Evolutionary conservation across 169 alveolate genomes (phyloP).

Genomic region (Plasmodium yoelii): DNA sequence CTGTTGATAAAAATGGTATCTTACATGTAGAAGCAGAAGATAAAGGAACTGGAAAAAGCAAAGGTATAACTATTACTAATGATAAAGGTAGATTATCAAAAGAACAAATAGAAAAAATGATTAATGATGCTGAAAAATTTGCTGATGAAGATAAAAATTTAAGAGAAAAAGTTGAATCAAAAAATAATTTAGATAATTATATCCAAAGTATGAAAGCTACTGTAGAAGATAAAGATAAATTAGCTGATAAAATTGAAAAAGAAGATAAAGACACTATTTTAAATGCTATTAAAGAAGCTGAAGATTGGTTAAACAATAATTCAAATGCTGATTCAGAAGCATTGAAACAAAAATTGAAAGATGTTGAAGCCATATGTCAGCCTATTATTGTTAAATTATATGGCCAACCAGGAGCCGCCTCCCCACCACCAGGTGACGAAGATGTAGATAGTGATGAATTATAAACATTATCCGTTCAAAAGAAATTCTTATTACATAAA

Average conservation of each 20-base stretch:
- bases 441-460: constrained; percentile 83
- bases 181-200: constrained; percentile 94
- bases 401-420: constrained; percentile 89
- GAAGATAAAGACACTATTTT: constrained; percentile 92
- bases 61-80: constrained; percentile 95
- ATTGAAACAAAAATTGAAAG: constrained; percentile 92
- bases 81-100: constrained; percentile 97
- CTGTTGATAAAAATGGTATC: constrained; percentile 97
- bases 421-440: constrained; percentile 84
- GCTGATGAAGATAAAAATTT: constrained; percentile 96
- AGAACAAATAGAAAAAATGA: constrained; percentile 96
- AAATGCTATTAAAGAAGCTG: constrained; percentile 93
- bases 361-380: constrained; percentile 95
- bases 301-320: constrained; percentile 93
- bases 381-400: constrained; percentile 96
- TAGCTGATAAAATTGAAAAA: constrained; percentile 92
- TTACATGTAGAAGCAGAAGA: constrained; percentile 96
- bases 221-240: constrained; percentile 94
- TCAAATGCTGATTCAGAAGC: constrained; percentile 95
- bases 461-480: background rate
- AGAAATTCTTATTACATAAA: background rate
- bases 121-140: constrained; percentile 95
- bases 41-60: constrained; percentile 94
- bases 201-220: constrained; percentile 94
- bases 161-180: constrained; percentile 94